Evolutionary conservation across 345 rosid species (phyloP).

Genomic region (Streptanthus diversifolius): DNA sequence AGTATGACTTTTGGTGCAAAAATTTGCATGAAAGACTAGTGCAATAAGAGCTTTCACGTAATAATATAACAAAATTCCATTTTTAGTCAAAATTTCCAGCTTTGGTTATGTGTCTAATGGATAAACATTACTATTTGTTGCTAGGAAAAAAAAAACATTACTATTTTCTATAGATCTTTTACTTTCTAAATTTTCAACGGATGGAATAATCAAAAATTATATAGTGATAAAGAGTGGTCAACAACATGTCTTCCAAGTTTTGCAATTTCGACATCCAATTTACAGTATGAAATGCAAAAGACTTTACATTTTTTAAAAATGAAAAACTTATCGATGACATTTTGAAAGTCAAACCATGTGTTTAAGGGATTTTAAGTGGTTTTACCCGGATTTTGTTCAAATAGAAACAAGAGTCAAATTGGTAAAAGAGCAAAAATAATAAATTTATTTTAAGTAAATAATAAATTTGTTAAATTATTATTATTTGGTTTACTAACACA

Average conservation of each 20-base stretch:
- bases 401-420: not conserved
- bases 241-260: not conserved
- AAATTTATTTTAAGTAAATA: too few species aligned
- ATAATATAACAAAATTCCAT: conserved; percentile 2
- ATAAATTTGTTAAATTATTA: too few species aligned
- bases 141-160: conserved; percentile 2
- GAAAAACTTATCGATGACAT: not conserved
- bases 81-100: conserved; percentile 17
- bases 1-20: conserved; percentile 11
- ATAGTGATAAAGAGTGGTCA: conserved; percentile 1
- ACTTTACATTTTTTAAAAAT: not conserved
- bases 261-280: not conserved
- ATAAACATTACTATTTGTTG: conserved; percentile 23
- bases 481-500: too few species aligned
- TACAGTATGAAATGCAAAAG: not conserved
- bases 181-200: not conserved
- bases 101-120: conserved; percentile 19
- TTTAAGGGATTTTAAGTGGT: not conserved
- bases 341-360: not conserved
- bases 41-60: conserved; percentile 11
- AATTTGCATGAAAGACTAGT: conserved; percentile 22
- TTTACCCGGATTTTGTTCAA: not conserved
- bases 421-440: not conserved
- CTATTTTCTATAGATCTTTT: not conserved
- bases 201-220: not conserved